Evolutionary conservation across 2,329 filamentous ascomycete genomes (phyloP).

Genomic region (Chaetothyriales sp.): DNA sequence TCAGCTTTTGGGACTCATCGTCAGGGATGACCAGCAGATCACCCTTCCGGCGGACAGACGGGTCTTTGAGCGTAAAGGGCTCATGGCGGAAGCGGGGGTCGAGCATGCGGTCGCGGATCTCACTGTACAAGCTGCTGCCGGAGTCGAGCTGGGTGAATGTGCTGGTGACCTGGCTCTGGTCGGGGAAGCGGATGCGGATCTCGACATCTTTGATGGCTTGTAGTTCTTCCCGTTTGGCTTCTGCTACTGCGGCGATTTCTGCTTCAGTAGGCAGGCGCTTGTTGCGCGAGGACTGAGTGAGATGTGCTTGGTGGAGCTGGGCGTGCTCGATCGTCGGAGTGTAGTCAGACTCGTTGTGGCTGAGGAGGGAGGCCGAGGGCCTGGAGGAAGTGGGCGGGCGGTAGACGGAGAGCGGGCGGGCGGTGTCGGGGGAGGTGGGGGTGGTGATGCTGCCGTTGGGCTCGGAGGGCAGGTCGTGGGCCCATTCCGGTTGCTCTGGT

Average conservation of each 20-base stretch:
- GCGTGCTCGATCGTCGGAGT: slow-evolving; percentile 73
- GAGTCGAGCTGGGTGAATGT: slow-evolving; percentile 56
- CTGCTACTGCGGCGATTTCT: slow-evolving; percentile 59
- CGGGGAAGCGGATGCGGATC: slow-evolving; percentile 75
- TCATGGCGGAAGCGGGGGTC: slow-evolving; percentile 41
- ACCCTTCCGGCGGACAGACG: slow-evolving; percentile 36
- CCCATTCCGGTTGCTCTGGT: slow-evolving; percentile 1
- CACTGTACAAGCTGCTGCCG: slow-evolving; percentile 57
- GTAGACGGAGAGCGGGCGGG: slow-evolving; percentile 55
- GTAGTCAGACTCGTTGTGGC: slow-evolving; percentile 61
- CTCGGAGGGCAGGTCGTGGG: neutral
- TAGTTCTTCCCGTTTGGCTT: slow-evolving; percentile 51
- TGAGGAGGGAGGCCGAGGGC: slow-evolving; percentile 57
- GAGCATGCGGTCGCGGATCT: slow-evolving; percentile 56
- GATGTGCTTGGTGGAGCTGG: slow-evolving; percentile 62
- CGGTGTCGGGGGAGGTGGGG: slow-evolving; percentile 14
- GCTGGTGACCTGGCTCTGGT: slow-evolving; percentile 65
- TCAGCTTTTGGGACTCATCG: slow-evolving; percentile 35
- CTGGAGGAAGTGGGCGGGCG: slow-evolving; percentile 57
- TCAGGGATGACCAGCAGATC: slow-evolving; percentile 33
- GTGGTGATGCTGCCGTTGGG: slow-evolving; percentile 10
- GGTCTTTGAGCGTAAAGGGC: slow-evolving; percentile 58
- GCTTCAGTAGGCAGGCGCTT: slow-evolving; percentile 67
- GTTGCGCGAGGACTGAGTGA: slow-evolving; percentile 64
- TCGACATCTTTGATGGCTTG: slow-evolving; percentile 54